Evolutionary conservation across 257 asterid species (phyloP).

Genomic region (Dorcoceras hygrometricum): DNA sequence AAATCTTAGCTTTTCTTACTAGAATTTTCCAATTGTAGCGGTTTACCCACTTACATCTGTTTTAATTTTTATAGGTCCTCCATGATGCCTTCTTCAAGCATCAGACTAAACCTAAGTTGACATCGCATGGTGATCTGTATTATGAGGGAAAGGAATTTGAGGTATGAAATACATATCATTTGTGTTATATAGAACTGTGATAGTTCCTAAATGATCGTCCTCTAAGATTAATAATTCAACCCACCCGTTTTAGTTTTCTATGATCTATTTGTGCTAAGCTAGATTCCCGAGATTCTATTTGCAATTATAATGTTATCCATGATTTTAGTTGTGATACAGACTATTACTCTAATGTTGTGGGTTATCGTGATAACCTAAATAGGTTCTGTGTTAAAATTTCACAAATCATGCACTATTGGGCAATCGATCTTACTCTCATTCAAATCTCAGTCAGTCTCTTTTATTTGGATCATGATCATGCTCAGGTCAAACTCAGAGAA

Average conservation of each 20-base stretch:
- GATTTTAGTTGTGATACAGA: background rate
- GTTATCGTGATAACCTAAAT: too few species aligned
- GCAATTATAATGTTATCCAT: background rate
- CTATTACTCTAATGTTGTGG: too few species aligned
- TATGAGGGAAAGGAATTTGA: conserved; percentile 96
- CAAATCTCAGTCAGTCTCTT: conserved; percentile 3
- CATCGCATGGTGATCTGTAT: conserved; percentile 84
- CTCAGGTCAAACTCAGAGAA: conserved; percentile 82
- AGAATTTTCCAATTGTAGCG: background rate
- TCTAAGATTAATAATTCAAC: too few species aligned
- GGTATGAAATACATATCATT: conserved; percentile 43
- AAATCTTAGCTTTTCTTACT: background rate
- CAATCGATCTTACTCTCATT: background rate
- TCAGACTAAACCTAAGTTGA: conserved; percentile 92
- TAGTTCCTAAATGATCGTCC: too few species aligned
- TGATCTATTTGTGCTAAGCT: too few species aligned
- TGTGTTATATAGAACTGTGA: background rate
- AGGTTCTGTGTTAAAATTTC: too few species aligned
- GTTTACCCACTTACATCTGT: conserved; percentile 14
- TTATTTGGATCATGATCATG: conserved; percentile 14
- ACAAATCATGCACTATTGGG: too few species aligned
- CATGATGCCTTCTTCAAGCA: conserved; percentile 97
- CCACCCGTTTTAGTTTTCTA: too few species aligned
- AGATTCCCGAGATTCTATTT: too few species aligned
- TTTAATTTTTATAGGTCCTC: conserved; percentile 62